Evolutionary conservation across 2,329 filamentous ascomycete species (phyloP), one percentile per base, ranked within the genome.

Genomic region (Fusarium nurragi): DNA sequence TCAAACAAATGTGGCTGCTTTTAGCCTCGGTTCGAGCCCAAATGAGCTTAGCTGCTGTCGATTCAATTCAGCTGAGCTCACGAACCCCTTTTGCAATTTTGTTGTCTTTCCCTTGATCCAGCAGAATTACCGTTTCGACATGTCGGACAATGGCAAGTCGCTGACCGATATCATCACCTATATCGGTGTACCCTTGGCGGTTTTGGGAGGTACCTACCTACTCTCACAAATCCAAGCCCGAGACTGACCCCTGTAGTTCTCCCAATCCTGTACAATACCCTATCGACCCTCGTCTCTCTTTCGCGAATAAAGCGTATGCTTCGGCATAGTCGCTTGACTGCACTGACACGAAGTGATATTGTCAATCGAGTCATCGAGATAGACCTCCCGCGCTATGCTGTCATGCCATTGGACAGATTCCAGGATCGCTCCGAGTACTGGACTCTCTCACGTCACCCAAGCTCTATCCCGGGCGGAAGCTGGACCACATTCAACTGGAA

Each of bases 401-500:
- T 89, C 44, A 86, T 84, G 52, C 88, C 87, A 0, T 79, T 84
- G 68, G 84, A 88, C 64, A 80, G 87, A 22, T 82, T 83, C 58
- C 75, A 77, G 60, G 75, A 85, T 48, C 79, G 83, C 13, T 74
- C 79, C 1, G 80, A 85, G 47, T 90, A 90, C 75, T 90, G 88
- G 85, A 77, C 77, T 14, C 76, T 87, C 4, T 82, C 82, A 36
- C 74, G 78, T 3, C 78, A 83, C 50, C 81, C 83, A 0, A 85
- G 83, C 43, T 76, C 74, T 13, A 83, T 88, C 39, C 84, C 84
- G 1, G 88, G 88, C 4, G 88, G 88, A 1, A 83, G 79, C 25
- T 90, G 87, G 87, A 88, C 87, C 0, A 84, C 83, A 0, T 88
- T 90, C 72, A 84, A 90, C 74, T 90, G 88, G 87, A 84, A 83